Conservation (phyloP, 2,329 filamentous ascomycete genomes). For the Fusarium nanum region DNA sequence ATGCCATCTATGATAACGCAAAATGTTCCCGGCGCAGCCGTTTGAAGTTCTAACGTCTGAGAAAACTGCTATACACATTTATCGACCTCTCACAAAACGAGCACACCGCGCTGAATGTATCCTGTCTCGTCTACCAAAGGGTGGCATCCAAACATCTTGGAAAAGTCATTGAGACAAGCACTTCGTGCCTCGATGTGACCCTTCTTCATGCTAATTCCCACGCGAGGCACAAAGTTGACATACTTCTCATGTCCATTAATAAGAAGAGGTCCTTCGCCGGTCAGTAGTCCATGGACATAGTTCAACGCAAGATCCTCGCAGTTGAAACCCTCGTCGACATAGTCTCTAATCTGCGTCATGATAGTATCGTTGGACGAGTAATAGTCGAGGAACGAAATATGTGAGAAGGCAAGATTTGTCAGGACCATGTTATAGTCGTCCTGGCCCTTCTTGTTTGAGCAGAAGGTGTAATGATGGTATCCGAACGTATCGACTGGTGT, state of each 20-base stretch:
- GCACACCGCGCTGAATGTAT: constrained; percentile 51
- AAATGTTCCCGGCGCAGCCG: constrained; percentile 4
- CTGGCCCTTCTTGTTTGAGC: constrained; percentile 42
- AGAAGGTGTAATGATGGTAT: constrained; percentile 50
- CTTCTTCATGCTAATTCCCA: constrained; percentile 51
- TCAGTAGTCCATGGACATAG: constrained; percentile 51
- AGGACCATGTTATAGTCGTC: constrained; percentile 53
- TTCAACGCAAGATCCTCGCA: constrained; percentile 57
- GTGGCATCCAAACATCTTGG: constrained; percentile 51
- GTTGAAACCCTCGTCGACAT: constrained; percentile 55
- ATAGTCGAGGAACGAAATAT: constrained; percentile 54
- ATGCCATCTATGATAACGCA: neutral
- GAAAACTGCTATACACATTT: neutral
- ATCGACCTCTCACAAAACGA: constrained; percentile 39
- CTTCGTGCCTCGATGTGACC: constrained; percentile 51
- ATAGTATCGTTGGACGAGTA: constrained; percentile 52
- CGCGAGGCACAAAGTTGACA: constrained; percentile 48
- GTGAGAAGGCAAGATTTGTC: constrained; percentile 53
- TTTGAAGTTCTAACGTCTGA: neutral
- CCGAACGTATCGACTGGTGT: constrained; percentile 42
- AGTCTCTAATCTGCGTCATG: constrained; percentile 49
- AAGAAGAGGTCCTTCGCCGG: constrained; percentile 51
- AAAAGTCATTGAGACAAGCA: constrained; percentile 52
- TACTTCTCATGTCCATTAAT: constrained; percentile 51
- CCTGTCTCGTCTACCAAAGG: constrained; percentile 50